Evolutionary conservation across 208 protist species (phyloP).

Genomic region (Acanthamoeba healyi): DNA sequence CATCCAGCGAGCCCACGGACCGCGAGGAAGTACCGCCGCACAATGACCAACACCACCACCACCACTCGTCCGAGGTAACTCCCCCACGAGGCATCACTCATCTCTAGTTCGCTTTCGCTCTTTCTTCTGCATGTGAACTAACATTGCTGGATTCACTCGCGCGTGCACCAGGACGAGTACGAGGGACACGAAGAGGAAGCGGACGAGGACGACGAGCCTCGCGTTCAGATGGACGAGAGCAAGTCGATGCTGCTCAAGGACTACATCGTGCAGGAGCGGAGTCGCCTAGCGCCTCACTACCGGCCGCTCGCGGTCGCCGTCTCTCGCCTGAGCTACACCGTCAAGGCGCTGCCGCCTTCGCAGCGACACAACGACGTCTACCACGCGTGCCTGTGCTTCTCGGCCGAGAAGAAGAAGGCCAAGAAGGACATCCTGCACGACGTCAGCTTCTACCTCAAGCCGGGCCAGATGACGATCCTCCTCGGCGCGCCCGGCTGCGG

Average conservation of each 20-base stretch:
- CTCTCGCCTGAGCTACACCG: slow-evolving; percentile 39
- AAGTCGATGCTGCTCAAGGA: background rate
- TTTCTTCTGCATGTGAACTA: too few species aligned
- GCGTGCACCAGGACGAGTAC: background rate
- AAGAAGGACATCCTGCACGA: background rate
- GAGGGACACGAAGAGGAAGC: background rate
- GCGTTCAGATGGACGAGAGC: slow-evolving; percentile 4
- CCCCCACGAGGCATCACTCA: too few species aligned
- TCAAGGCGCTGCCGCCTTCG: slow-evolving; percentile 4
- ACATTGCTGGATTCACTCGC: background rate
- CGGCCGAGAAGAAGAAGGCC: slow-evolving; percentile 1
- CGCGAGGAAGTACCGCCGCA: too few species aligned
- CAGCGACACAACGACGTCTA: background rate
- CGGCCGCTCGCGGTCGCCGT: background rate
- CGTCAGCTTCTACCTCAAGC: slow-evolving; percentile 61
- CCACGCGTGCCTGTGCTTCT: background rate
- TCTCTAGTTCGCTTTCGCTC: background rate
- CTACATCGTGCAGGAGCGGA: slow-evolving; percentile 16
- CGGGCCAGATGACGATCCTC: slow-evolving; percentile 47
- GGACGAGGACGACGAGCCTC: background rate
- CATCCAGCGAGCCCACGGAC: too few species aligned
- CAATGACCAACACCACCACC: too few species aligned
- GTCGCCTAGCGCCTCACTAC: background rate
- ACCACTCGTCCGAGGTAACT: too few species aligned
- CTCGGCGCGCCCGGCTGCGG: slow-evolving; percentile 60